Conservation (phyloP, 192 early-diverging fungal species). For the Backusella sp. region DNA sequence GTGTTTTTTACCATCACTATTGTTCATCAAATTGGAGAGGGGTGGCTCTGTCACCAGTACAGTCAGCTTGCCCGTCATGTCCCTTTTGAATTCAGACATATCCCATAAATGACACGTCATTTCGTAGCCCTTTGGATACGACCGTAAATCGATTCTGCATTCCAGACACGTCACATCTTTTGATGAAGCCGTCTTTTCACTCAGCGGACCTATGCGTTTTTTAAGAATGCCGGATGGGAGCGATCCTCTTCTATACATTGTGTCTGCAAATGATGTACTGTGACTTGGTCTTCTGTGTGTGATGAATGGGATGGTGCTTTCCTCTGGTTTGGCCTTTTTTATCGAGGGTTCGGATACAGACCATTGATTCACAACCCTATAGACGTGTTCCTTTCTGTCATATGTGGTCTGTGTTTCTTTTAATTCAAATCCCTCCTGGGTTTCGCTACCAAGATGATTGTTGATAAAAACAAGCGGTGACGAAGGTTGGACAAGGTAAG, state of each 20-base stretch:
- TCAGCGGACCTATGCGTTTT: background rate
- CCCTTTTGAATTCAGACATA: constrained; percentile 7
- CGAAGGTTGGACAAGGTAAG: constrained; percentile 24
- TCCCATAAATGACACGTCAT: background rate
- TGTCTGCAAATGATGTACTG: background rate
- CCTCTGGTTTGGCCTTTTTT: background rate
- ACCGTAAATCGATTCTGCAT: background rate
- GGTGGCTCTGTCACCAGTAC: constrained; percentile 16
- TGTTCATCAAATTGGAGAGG: constrained; percentile 19
- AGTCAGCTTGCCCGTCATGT: constrained; percentile 13
- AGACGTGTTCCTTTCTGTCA: background rate
- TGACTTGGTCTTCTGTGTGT: background rate
- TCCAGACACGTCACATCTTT: background rate
- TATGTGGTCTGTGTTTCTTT: background rate
- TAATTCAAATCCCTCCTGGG: background rate
- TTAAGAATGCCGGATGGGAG: background rate
- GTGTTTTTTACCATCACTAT: constrained; percentile 9
- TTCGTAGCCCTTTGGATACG: constrained; percentile 9
- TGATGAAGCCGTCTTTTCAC: background rate
- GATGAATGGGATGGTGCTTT: background rate
- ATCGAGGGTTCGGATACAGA: background rate
- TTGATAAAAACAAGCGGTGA: constrained; percentile 33
- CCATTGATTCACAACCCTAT: background rate
- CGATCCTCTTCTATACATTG: background rate
- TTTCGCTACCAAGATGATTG: constrained; percentile 13